phyloP scores from a whole-genome alignment of 2,329 filamentous ascomycete genomes.

The Beauveria brongniartii region DNA sequence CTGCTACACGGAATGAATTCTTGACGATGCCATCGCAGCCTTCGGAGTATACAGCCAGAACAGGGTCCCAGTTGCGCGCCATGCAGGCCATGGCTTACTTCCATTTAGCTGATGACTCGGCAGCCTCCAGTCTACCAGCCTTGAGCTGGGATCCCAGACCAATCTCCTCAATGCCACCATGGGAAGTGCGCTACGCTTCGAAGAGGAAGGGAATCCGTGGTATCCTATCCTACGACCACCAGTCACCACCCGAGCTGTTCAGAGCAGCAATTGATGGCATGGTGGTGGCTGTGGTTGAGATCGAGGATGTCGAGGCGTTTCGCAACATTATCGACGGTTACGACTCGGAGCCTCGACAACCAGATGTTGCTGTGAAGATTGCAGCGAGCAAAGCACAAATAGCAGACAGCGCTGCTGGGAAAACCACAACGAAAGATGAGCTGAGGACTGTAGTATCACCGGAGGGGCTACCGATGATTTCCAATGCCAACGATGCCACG shows the following conservation, averaged over 20 bases:
- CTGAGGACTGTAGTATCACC: slow-evolving; percentile 26
- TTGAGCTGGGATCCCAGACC: slow-evolving; percentile 45
- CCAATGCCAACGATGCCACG: slow-evolving; percentile 41
- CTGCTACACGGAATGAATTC: slow-evolving; percentile 36
- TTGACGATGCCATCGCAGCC: slow-evolving; percentile 51
- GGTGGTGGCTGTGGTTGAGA: slow-evolving; percentile 57
- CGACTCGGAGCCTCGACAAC: background rate
- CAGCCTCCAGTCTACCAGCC: background rate
- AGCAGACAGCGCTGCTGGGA: slow-evolving; percentile 15
- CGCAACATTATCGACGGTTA: slow-evolving; percentile 20
- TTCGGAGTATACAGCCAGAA: slow-evolving; percentile 47
- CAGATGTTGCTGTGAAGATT: background rate
- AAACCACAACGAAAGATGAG: background rate
- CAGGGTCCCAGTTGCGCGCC: slow-evolving; percentile 55
- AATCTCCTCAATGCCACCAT: slow-evolving; percentile 49
- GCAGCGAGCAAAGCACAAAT: slow-evolving; percentile 8
- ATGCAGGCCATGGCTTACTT: slow-evolving; percentile 82
- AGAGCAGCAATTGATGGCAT: slow-evolving; percentile 61
- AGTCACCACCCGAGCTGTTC: slow-evolving; percentile 49
- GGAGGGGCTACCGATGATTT: slow-evolving; percentile 55
- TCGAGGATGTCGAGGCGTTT: slow-evolving; percentile 48
- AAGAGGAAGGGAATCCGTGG: slow-evolving; percentile 48
- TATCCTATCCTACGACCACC: slow-evolving; percentile 60
- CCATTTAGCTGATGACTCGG: slow-evolving; percentile 34
- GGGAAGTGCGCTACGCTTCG: slow-evolving; percentile 52